phyloP scores from a whole-genome alignment of 2,329 filamentous ascomycete genomes.

The Stagonosporopsis cucurbitacearum region DNA sequence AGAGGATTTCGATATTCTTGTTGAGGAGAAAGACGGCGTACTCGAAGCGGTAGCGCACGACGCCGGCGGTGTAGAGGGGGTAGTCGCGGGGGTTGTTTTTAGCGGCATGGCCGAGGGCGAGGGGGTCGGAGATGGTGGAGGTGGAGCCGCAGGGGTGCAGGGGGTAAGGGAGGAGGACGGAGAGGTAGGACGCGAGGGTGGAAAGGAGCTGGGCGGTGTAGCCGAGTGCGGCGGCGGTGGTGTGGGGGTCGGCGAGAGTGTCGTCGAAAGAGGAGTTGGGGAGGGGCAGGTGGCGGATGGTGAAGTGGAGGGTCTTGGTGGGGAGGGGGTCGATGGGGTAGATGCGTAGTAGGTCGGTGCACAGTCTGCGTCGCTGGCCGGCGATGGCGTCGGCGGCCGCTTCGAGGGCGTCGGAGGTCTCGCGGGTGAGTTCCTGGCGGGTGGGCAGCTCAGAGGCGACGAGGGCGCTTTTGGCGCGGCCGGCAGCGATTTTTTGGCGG shows the following conservation, averaged over 20 bases:
- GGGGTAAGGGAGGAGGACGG: slow-evolving; percentile 79
- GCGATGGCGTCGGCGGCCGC: slow-evolving; percentile 70
- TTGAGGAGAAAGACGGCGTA: slow-evolving; percentile 97
- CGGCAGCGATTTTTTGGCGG: slow-evolving; percentile 70
- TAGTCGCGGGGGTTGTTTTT: slow-evolving; percentile 58
- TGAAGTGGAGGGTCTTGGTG: slow-evolving; percentile 75
- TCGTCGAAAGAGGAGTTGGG: slow-evolving; percentile 82
- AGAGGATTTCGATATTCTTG: slow-evolving; percentile 82
- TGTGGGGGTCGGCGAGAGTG: slow-evolving; percentile 72
- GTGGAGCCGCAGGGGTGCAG: slow-evolving; percentile 75
- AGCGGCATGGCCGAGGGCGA: slow-evolving; percentile 54
- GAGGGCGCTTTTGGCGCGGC: slow-evolving; percentile 64
- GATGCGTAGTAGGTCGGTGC: slow-evolving; percentile 78
- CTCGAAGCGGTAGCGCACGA: slow-evolving; percentile 87
- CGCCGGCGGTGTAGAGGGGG: slow-evolving; percentile 75
- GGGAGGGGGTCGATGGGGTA: slow-evolving; percentile 78
- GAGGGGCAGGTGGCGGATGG: slow-evolving; percentile 77
- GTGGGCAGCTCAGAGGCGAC: slow-evolving; percentile 67
- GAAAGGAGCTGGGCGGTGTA: slow-evolving; percentile 77
- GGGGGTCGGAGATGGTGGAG: slow-evolving; percentile 77
- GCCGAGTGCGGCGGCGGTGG: slow-evolving; percentile 80
- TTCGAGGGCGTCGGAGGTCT: slow-evolving; percentile 62
- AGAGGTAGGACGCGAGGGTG: slow-evolving; percentile 81
- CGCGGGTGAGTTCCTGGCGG: slow-evolving; percentile 52
- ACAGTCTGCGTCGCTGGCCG: slow-evolving; percentile 87